Evolutionary conservation across 768 basidiomycete species (phyloP).

Genomic region (Sporobolomyces pararoseus): DNA sequence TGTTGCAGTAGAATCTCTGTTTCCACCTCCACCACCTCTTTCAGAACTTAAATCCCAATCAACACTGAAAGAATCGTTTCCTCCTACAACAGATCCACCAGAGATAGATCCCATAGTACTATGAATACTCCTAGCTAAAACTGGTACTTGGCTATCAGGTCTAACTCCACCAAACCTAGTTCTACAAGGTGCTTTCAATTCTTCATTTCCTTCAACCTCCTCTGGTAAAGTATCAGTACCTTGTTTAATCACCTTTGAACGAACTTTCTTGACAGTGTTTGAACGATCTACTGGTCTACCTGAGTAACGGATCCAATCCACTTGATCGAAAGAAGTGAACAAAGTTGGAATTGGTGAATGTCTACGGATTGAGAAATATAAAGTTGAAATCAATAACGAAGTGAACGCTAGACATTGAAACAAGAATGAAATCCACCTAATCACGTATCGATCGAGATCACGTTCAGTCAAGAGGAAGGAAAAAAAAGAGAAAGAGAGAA

Average conservation of each 20-base stretch:
- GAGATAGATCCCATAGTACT: not conserved
- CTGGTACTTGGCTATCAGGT: constrained; percentile 1
- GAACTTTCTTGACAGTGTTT: constrained; percentile 5
- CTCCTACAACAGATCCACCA: not conserved
- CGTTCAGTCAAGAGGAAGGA: too few relatives aligned
- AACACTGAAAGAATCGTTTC: not conserved
- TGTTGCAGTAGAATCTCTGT: not conserved
- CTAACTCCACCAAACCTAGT: not conserved
- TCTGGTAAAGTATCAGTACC: not conserved
- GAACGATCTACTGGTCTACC: constrained; percentile 34
- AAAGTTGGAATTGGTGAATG: constrained; percentile 25
- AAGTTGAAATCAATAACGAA: constrained; percentile 24
- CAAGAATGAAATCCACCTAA: constrained; percentile 34
- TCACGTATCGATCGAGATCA: too few relatives aligned
- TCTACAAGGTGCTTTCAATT: not conserved
- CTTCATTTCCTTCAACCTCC: not conserved
- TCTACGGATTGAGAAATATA: constrained; percentile 36
- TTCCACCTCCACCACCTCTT: not conserved
- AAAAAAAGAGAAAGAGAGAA: too few relatives aligned
- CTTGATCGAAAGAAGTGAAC: constrained; percentile 23
- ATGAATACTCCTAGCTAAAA: constrained; percentile 5
- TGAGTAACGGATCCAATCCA: constrained; percentile 35
- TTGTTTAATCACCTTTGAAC: constrained; percentile 7
- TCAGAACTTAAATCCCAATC: constrained; percentile 25
- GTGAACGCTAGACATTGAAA: constrained; percentile 23